phyloP scores from a whole-genome alignment of 306 rosid species.

The Pyrus communis region DNA sequence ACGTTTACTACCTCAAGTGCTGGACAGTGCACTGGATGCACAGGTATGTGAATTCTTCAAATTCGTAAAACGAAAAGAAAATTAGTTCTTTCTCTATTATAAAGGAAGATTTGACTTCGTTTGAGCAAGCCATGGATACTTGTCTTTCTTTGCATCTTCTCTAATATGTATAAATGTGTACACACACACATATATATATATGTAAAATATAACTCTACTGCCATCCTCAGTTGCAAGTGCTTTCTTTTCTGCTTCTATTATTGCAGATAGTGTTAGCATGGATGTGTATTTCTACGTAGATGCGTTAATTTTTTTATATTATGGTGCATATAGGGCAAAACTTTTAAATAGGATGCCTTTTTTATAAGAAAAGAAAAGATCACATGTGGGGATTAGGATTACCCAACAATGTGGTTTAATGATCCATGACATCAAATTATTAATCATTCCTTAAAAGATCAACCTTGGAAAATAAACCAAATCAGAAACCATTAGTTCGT shows the following conservation, averaged over 20 bases:
- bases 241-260: neutral
- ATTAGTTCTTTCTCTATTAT: neutral
- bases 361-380: neutral
- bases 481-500: neutral
- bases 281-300: neutral
- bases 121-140: neutral
- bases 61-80: neutral
- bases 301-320: neutral
- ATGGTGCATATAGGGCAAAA: neutral
- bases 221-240: neutral
- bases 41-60: conserved; percentile 46
- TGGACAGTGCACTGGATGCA: conserved; percentile 94
- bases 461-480: neutral
- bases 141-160: neutral
- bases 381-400: neutral
- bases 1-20: conserved; percentile 92
- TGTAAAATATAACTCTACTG: neutral
- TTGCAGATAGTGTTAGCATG: neutral
- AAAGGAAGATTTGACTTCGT: neutral
- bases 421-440: neutral
- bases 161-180: neutral
- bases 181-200: neutral
- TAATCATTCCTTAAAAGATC: neutral
- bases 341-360: neutral
- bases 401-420: neutral